A percentile compares a stretch with the other conserved stretches of the same genome.
These are phyloP conservation scores for Sanghuangporus baumii DNA, from an alignment of 1,284 basidiomycete species.

Conservation along the genomic window DNA sequence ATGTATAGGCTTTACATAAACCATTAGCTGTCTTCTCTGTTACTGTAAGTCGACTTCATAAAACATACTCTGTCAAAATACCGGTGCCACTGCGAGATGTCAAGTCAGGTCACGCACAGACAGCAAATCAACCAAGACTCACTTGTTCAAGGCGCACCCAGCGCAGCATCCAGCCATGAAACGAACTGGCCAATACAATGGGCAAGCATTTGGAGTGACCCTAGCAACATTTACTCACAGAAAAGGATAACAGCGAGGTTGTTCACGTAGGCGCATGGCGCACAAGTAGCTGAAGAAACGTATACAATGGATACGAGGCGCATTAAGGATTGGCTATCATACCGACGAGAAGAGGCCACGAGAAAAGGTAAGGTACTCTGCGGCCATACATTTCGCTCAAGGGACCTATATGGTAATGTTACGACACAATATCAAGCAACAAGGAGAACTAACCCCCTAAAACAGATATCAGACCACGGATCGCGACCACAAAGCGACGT, in stretches of 20 bases:
- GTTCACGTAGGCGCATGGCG: constrained; percentile 21
- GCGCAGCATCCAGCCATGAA: constrained; percentile 21
- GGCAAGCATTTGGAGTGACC: not conserved
- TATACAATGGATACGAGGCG: not conserved
- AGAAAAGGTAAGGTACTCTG: constrained; percentile 21
- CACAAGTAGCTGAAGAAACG: constrained; percentile 11
- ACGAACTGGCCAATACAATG: constrained; percentile 15
- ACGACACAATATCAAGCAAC: not conserved
- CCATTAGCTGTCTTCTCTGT: not conserved
- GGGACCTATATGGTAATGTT: constrained; percentile 19
- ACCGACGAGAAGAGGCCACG: constrained; percentile 26
- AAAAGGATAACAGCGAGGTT: constrained; percentile 21
- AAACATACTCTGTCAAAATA: constrained; percentile 12
- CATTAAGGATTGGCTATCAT: not conserved
- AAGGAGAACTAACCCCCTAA: constrained; percentile 23
- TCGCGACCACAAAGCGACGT: not conserved
- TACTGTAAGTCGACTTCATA: not conserved
- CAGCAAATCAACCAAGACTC: not conserved
- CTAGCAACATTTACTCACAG: constrained; percentile 11
- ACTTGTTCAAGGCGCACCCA: constrained; percentile 22
- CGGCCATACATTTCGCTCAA: constrained; percentile 25
- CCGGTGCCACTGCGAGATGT: constrained; percentile 10
- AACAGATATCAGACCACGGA: not conserved
- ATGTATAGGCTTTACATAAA: constrained; percentile 6
- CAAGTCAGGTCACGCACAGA: not conserved